Conservation (phyloP, 2,329 filamentous ascomycete species). For the Fusarium sp. region DNA sequence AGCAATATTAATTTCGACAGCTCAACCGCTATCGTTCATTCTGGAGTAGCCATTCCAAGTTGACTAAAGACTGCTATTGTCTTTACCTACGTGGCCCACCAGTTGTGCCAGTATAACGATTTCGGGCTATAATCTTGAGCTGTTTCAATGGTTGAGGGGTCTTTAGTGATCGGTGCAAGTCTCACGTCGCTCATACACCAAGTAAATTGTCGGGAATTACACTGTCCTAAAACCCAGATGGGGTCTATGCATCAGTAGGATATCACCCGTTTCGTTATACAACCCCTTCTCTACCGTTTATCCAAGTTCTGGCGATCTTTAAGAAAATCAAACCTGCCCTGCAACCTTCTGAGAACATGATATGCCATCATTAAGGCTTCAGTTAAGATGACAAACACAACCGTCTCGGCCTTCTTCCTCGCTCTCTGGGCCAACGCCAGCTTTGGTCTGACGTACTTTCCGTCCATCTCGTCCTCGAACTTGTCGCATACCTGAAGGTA, state of each 20-base stretch:
- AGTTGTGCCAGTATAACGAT: too few species aligned
- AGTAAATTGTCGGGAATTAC: too few species aligned
- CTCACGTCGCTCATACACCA: too few species aligned
- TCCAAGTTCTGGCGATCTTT: conserved; percentile 38
- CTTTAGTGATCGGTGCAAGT: too few species aligned
- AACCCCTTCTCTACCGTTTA: conserved; percentile 16
- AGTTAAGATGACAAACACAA: conserved; percentile 34
- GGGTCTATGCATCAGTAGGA: conserved; percentile 6
- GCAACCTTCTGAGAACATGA: conserved; percentile 46
- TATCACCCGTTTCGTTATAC: not conserved
- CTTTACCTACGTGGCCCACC: too few species aligned
- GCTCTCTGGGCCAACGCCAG: conserved; percentile 30
- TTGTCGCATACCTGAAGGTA: conserved; percentile 72
- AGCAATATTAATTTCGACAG: conserved; percentile 7
- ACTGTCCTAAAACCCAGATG: not conserved
- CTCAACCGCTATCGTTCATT: not conserved
- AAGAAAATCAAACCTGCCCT: conserved; percentile 50
- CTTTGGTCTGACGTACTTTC: conserved; percentile 25
- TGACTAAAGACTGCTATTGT: too few species aligned
- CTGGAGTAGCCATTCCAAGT: too few species aligned
- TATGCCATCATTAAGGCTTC: conserved; percentile 44
- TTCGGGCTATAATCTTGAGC: too few species aligned
- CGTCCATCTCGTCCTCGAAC: conserved; percentile 54
- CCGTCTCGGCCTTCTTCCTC: conserved; percentile 29
- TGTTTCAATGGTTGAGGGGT: too few species aligned